Base-by-base conservation (phyloP, 75 land plant species). In the Sequoia sempervirens region DNA sequence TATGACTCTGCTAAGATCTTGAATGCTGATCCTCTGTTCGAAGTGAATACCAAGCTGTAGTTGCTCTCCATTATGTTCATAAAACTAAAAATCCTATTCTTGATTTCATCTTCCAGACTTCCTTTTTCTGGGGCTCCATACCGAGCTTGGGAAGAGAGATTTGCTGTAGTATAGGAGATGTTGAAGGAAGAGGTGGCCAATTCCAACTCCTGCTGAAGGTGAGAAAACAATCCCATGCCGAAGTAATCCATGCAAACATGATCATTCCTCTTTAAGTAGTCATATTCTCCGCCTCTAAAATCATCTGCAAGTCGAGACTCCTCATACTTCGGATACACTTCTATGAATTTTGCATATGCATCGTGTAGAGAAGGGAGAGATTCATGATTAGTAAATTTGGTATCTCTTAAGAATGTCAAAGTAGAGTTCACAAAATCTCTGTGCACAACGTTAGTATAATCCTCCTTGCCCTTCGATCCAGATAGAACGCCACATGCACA, bases 1-100 rank as follows among this genome's bases (percentile, higher is more conserved):
- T 97, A 97, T 12, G 97, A 91, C 75, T 95, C 95, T 37, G 97
- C 97, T 41, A 97, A 81, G 34, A 97, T 83, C 84, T 92, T 97
- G 86, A 93, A 95, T 26, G 99, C 94, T 1, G 95, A 81, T 4
- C 93, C 88, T 82, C 91, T 88, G 82, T 93, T 97, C 38, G 92
- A 92, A 64, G 99, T 95, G 52, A 90, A 97, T 37, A 97, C 97
- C 94, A 97, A 91, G 43, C 86, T 72, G 86, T 97, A 97, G 38
- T 97, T 97, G 41, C 81, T 70, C 45, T 38, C n/a, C 23, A 84
- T 83, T 4, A 95, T 85, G 50, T 91, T 93, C 30, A 95, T 87
- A 81, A 89, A 95, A 20, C 74, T 81, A 95, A 95, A 92, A 36
- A 97, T 92, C 56, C 93, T 90, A 13, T 81, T 89, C 86, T 89